Evolutionary conservation across 257 asterid genomes (phyloP).

Genomic region (Voacanga thouarsii): DNA sequence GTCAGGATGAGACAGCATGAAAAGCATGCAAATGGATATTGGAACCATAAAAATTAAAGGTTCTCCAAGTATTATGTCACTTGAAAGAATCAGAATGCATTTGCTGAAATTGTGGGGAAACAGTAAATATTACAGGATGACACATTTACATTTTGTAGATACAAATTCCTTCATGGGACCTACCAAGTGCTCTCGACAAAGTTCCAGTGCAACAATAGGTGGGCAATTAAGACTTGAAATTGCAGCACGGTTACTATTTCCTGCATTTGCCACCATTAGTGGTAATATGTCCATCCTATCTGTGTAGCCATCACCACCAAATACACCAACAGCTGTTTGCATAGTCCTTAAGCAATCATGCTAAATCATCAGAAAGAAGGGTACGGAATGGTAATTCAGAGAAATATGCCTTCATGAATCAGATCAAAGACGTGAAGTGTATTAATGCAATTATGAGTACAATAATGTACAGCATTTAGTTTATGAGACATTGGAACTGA

Average conservation of each 20-base stretch:
- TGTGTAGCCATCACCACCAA: conserved; percentile 74
- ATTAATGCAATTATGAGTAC: neutral
- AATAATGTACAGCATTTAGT: neutral
- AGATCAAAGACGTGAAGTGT: neutral
- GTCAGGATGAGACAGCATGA: neutral
- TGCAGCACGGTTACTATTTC: conserved; percentile 71
- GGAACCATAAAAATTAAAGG: neutral
- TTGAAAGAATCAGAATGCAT: neutral
- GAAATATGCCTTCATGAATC: conserved; percentile 1
- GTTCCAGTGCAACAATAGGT: conserved; percentile 77
- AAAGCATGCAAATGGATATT: neutral
- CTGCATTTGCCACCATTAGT: conserved; percentile 86
- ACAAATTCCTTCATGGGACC: conserved; percentile 16
- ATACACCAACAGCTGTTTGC: conserved; percentile 93
- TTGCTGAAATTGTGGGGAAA: conserved; percentile 5
- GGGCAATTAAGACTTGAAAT: conserved; percentile 79
- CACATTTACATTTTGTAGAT: conserved; percentile 7
- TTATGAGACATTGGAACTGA: neutral
- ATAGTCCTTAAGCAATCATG: conserved; percentile 53
- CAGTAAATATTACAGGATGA: neutral
- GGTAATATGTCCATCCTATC: conserved; percentile 65
- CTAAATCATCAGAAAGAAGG: conserved; percentile 15
- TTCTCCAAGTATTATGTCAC: neutral
- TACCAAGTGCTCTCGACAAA: conserved; percentile 96
- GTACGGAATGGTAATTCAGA: neutral